Percentiles rank a stretch among this genome's conserved stretches.
phyloP scores from a whole-genome alignment of 2,329 filamentous ascomycete genomes.

The Xylariaceae sp. region DNA sequence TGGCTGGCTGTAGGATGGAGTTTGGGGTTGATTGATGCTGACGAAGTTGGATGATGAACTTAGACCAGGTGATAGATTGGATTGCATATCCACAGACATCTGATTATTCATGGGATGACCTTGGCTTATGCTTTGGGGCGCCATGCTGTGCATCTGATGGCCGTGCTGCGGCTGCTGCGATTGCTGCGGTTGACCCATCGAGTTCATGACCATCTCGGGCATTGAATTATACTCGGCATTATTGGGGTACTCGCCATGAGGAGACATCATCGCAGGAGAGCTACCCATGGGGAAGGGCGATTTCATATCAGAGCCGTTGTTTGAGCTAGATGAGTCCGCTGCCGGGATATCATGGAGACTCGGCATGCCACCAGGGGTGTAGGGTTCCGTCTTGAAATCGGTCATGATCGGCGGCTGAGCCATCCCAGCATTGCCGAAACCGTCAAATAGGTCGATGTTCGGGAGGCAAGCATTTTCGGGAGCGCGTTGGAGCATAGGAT shows the following conservation, averaged over 20 bases:
- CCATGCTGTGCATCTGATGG: conserved; percentile 23
- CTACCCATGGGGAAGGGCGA: conserved; percentile 45
- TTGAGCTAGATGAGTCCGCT: conserved; percentile 36
- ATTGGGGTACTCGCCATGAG: conserved; percentile 45
- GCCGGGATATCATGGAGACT: conserved; percentile 38
- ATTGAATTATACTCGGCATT: conserved; percentile 47
- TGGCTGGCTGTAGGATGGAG: conserved; percentile 26
- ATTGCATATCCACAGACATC: conserved; percentile 32
- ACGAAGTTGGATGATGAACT: conserved; percentile 31
- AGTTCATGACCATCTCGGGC: conserved; percentile 52
- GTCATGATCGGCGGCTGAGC: conserved; percentile 48
- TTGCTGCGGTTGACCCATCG: conserved; percentile 37
- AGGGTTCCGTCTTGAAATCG: conserved; percentile 42
- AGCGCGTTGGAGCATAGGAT: conserved; percentile 56
- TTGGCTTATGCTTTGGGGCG: conserved; percentile 30
- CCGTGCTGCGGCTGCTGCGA: conserved; percentile 30
- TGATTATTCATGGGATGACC: conserved; percentile 32
- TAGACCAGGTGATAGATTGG: conserved; percentile 26
- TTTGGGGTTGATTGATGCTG: conserved; percentile 30
- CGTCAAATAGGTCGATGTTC: conserved; percentile 61
- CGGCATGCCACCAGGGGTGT: conserved; percentile 34
- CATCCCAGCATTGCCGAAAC: conserved; percentile 61
- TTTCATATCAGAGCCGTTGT: conserved; percentile 39
- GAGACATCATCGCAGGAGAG: conserved; percentile 53
- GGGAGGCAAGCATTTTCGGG: conserved; percentile 47